Conservation (phyloP, 2,329 filamentous ascomycete species). For the Fusarium longipes region DNA sequence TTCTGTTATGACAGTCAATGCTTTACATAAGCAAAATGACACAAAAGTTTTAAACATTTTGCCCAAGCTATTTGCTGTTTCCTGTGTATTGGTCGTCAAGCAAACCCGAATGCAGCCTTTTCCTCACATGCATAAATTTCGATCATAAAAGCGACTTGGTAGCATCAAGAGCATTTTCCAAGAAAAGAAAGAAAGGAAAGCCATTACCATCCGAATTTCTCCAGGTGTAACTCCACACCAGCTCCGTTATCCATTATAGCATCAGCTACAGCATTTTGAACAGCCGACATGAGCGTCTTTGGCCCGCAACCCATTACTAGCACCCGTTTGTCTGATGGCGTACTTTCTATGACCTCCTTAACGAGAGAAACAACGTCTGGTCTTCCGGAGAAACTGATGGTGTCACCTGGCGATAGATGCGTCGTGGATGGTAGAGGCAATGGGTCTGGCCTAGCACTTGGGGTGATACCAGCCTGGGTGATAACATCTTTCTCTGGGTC, state of each 20-base stretch:
- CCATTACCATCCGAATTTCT: conserved; percentile 59
- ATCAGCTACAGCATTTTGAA: conserved; percentile 56
- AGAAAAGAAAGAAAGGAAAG: background rate
- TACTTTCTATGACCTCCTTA: conserved; percentile 45
- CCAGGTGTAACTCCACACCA: conserved; percentile 60
- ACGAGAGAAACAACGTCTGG: conserved; percentile 55
- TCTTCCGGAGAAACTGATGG: conserved; percentile 48
- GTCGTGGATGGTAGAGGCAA: conserved; percentile 6
- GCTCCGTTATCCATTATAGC: conserved; percentile 56
- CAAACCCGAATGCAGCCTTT: background rate
- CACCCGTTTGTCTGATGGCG: conserved; percentile 49
- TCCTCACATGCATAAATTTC: conserved; percentile 15
- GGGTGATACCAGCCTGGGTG: background rate
- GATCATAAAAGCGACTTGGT: background rate
- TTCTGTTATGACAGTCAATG: conserved; percentile 20
- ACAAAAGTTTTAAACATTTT: background rate
- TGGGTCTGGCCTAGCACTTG: conserved; percentile 8
- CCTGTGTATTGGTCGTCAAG: background rate
- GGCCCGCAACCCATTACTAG: conserved; percentile 62
- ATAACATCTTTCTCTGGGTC: conserved; percentile 27
- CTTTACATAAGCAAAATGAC: conserved; percentile 27
- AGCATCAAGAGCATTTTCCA: background rate
- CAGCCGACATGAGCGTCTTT: conserved; percentile 54
- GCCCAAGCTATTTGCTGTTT: background rate
- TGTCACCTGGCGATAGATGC: conserved; percentile 9